Conservation (phyloP, 345 rosid genomes). For the Brassica napus region DNA sequence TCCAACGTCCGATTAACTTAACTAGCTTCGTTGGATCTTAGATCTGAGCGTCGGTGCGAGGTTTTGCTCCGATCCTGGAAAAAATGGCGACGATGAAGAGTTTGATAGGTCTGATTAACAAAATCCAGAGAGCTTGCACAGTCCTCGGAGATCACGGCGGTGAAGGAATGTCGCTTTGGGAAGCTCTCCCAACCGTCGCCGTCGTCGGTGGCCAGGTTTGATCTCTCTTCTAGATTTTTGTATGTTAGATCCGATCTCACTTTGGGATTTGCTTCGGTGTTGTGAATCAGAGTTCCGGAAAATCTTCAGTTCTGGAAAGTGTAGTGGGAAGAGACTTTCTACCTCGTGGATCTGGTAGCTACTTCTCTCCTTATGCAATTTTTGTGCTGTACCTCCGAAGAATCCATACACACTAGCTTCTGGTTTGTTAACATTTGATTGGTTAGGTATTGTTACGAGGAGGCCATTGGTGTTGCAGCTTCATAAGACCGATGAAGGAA, state of each 20-base stretch:
- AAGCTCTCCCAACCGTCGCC: constrained; percentile 96
- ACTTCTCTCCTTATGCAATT: constrained; percentile 9
- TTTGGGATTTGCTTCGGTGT: constrained; percentile 15
- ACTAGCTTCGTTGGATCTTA: constrained; percentile 21
- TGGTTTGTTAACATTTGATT: constrained; percentile 3
- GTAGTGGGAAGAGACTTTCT: constrained; percentile 95
- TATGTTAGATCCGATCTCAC: constrained; percentile 19
- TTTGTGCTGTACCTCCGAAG: not conserved
- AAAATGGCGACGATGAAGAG: constrained; percentile 96
- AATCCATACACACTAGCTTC: constrained; percentile 2
- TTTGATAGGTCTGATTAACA: constrained; percentile 90
- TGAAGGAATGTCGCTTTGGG: constrained; percentile 99
- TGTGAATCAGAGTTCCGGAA: constrained; percentile 80
- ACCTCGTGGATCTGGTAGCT: constrained; percentile 99
- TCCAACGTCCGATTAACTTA: not conserved
- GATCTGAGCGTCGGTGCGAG: constrained; percentile 29
- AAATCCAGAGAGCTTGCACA: constrained; percentile 96
- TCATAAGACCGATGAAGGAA: constrained; percentile 77
- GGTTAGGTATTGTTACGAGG: constrained; percentile 86
- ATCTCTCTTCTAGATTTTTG: constrained; percentile 6
- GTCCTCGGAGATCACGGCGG: constrained; percentile 98
- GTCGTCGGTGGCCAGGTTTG: constrained; percentile 98
- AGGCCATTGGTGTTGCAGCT: constrained; percentile 98
- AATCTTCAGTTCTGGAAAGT: constrained; percentile 95
- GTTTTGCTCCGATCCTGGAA: constrained; percentile 29